Evolutionary conservation across 179 eudicot genomes (phyloP), one percentile per base, ranked within the genome.

Genomic region (Drosera spatulata): DNA sequence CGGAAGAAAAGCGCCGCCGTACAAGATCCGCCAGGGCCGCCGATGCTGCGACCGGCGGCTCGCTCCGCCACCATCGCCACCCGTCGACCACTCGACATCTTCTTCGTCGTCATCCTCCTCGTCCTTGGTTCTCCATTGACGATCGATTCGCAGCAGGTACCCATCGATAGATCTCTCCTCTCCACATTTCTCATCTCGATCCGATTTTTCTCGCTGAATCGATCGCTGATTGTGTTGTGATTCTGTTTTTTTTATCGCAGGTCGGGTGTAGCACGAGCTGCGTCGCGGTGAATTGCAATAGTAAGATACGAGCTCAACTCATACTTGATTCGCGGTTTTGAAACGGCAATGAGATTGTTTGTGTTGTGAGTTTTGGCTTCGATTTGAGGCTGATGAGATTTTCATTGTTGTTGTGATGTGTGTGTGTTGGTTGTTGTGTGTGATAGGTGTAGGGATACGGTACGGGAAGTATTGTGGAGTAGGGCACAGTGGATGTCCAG

Each of bases 401-500:
- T 10, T 10, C 55, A 2, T 61, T 52, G 9, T 13, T 11, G 10
- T 5, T 3, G 39, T 11, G 7, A 45, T 38, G 39, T 62, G 39
- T 41, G 12, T 11, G 7, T 58, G 2, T 64, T 58, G n/a, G 43
- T 7, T 2, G 55, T 4, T 53, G 13, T 15, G 10, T 22, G 38
- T 39, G 11, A 54, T 50, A 46, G 48, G 44, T 65, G 47, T 81
- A 49, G 84, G 84, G 66, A 81, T 84, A 49, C 77, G 79, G 61
- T 91, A 91, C 55, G 98, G 98, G 3, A 91, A 91, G 68, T 91
- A 83, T 64, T 91, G 98, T 61, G 98, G 98, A 56, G 89, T 91
- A 39, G 83, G 95, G 57, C 87, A 87, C 75, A 22, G 33, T 22
- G 33, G 33, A 22, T 22, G 33, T 1, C 33, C 33, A 22, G 33